Conservation (phyloP, 1,284 basidiomycete genomes). For the Termitomyces sp. region DNA sequence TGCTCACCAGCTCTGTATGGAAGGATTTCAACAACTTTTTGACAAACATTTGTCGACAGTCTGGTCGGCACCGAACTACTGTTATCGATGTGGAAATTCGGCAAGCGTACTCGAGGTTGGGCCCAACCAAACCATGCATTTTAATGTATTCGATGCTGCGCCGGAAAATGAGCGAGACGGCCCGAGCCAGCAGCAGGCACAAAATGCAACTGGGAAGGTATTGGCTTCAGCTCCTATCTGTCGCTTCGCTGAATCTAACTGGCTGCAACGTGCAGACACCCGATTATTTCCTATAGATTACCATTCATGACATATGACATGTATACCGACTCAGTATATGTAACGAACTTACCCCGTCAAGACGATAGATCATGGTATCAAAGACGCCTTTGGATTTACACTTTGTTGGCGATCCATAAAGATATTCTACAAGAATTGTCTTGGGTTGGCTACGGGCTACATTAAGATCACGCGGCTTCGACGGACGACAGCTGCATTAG, state of each 20-base stretch:
- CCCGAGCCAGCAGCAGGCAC: constrained; percentile 66
- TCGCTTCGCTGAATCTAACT: constrained; percentile 2
- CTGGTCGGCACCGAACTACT: constrained; percentile 99
- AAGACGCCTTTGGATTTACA: background rate
- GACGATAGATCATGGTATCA: background rate
- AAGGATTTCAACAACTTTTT: constrained; percentile 93
- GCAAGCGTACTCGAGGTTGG: constrained; percentile 96
- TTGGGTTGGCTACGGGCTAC: background rate
- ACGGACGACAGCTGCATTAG: background rate
- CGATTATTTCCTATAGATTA: constrained; percentile 61
- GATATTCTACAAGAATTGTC: background rate
- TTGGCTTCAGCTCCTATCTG: constrained; percentile 15
- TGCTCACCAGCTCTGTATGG: constrained; percentile 99
- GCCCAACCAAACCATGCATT: constrained; percentile 85
- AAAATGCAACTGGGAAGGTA: constrained; percentile 68
- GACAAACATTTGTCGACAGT: constrained; percentile 95
- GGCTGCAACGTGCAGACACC: constrained; percentile 41
- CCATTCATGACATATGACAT: constrained; percentile 12
- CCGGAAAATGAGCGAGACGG: constrained; percentile 94
- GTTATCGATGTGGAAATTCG: constrained; percentile 96
- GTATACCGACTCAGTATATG: constrained; percentile 10
- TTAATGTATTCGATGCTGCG: constrained; percentile 98
- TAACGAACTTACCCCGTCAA: constrained; percentile 10
- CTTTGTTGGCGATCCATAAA: background rate
- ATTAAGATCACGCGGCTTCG: background rate